Evolutionary conservation across 2,329 filamentous ascomycete species (phyloP), one percentile per base, ranked within the genome.

Genomic region (Akanthomyces muscarius): DNA sequence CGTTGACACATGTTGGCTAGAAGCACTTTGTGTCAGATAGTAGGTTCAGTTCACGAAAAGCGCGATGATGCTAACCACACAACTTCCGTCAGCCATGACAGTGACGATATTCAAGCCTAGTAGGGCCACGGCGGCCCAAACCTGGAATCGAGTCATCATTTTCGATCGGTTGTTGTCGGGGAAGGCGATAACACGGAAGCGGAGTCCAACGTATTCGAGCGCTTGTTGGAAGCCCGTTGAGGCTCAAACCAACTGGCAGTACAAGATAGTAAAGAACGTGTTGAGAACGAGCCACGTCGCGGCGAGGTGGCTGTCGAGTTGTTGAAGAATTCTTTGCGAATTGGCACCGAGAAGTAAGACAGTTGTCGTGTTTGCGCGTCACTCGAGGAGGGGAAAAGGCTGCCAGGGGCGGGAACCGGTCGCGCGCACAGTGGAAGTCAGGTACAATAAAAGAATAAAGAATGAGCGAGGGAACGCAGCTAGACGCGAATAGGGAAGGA

Each of bases 1-100:
- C 48, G 36, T 66, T 64, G 28, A 65, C 52, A 52, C 71, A 73
- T 51, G 44, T 55, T 38, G 64, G 64, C 71, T 72, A 55, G 36
- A 44, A 23, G 18, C 18, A 44, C 38, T 47, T 18, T 14, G 28
- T 14, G 38, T 61, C 25, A 63, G 56, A 56, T 5, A 25, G 25
- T 8, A 56, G 23, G 36, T 21, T 13, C 4, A 23, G 14, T 33
- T 61, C 28, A 25, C 18, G 44, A 23, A 14, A 11, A 33, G 21
- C 18, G 2, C 38, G 52, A 45, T 51, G 14, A 36, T 52, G 50
- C 47, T 38, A 14, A 51, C 61, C 30, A 56, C 45, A n/a, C 52
- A 57, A 21, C 28, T 21, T 10, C 33, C 38, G 13, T 63, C 61
- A 11, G 61, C 61, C n/a, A 57, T 30, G 36, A 45, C 53, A 28